A percentile compares a stretch with the other conserved stretches of the same genome.
Conservation (phyloP, 441 rosid genomes). For the Manihot esculenta region DNA sequence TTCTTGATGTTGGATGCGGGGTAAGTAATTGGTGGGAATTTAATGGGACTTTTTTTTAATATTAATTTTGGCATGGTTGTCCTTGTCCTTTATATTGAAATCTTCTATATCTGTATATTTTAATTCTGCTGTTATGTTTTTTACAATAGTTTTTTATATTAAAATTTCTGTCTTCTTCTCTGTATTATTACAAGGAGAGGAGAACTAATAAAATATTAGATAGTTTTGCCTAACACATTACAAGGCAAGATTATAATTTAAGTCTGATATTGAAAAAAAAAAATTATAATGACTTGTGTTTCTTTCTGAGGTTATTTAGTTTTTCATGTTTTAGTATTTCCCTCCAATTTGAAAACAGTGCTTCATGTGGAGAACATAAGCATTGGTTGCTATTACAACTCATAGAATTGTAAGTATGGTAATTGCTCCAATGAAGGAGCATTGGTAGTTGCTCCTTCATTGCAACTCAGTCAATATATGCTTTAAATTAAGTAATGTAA, state of each 20-base stretch:
- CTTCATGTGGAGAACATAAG: not conserved
- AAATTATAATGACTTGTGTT: too few relatives aligned
- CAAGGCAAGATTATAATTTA: not conserved
- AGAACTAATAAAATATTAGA: not conserved
- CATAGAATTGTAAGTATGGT: too few relatives aligned
- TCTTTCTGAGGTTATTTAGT: not conserved
- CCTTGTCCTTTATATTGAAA: not conserved
- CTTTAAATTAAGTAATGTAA: too few relatives aligned
- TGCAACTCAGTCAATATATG: not conserved
- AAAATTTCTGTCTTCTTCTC: too few relatives aligned
- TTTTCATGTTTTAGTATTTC: not conserved
- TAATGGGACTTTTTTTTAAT: not conserved
- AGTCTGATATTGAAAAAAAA: not conserved
- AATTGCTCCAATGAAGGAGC: too few relatives aligned
- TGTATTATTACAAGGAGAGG: not conserved
- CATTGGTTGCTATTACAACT: not conserved
- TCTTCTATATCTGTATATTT: not conserved
- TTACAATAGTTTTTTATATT: not conserved
- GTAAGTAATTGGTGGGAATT: constrained; percentile 27
- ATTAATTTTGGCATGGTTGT: not conserved
- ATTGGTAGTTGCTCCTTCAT: too few relatives aligned
- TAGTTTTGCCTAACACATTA: not conserved
- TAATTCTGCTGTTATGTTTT: not conserved
- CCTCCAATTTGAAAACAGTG: not conserved
- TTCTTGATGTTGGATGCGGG: constrained; percentile 69